A percentile compares a stretch with the other conserved stretches of the same genome.
These are phyloP conservation scores for Clarireedia sp. DNA, from an alignment of 2,329 filamentous ascomycete genomes.

Conservation along the genomic window DNA sequence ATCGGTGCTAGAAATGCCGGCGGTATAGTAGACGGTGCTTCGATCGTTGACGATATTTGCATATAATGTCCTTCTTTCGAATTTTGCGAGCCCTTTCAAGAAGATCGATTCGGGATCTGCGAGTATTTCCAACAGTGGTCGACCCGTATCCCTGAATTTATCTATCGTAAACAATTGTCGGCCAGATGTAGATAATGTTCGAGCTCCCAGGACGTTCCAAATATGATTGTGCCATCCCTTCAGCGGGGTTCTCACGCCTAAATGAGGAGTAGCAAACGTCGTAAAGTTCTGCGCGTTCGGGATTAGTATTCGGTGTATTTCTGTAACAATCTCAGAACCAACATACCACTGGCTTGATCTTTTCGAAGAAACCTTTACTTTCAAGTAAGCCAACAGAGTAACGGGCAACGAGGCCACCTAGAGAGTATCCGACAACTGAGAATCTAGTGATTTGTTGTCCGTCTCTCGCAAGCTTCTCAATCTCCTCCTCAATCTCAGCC, in stretches of 20 bases:
- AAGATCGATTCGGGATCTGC: slow-evolving; percentile 83
- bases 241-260: slow-evolving; percentile 65
- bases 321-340: not conserved
- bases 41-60: slow-evolving; percentile 82
- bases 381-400: slow-evolving; percentile 82
- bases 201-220: slow-evolving; percentile 78
- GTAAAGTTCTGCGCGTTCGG: slow-evolving; percentile 63
- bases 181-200: slow-evolving; percentile 74
- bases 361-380: slow-evolving; percentile 71
- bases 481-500: slow-evolving; percentile 57
- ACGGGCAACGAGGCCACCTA: slow-evolving; percentile 78
- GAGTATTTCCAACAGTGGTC: slow-evolving; percentile 70
- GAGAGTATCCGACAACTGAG: slow-evolving; percentile 81
- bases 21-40: slow-evolving; percentile 76
- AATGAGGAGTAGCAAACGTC: slow-evolving; percentile 80
- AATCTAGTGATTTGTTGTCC: slow-evolving; percentile 72
- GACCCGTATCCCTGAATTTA: slow-evolving; percentile 72
- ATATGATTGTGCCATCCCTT: slow-evolving; percentile 57
- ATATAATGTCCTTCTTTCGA: slow-evolving; percentile 72
- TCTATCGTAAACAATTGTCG: slow-evolving; percentile 84
- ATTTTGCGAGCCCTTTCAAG: slow-evolving; percentile 66
- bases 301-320: not conserved
- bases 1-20: slow-evolving; percentile 67
- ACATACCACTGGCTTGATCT: slow-evolving; percentile 65
- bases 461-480: slow-evolving; percentile 46